Evolutionary conservation across 2,329 filamentous ascomycete species (phyloP).

Genomic region (Penicillium frequentans): DNA sequence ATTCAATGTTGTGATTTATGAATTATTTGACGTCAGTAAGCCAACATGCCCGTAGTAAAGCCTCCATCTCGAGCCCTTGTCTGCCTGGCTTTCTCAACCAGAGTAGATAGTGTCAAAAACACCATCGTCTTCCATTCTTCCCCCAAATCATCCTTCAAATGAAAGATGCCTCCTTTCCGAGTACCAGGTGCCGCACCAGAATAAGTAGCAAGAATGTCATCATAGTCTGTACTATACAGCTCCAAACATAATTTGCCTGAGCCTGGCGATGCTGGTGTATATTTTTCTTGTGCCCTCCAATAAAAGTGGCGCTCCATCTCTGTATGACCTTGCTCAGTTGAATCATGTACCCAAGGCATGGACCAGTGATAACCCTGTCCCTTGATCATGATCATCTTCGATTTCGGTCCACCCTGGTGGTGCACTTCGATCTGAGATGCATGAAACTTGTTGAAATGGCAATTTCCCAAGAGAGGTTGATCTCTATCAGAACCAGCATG

Average conservation of each 20-base stretch:
- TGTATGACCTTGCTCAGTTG: not conserved
- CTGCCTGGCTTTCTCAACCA: not conserved
- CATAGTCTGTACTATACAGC: no score
- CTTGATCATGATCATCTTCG: not conserved
- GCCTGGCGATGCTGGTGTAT: no score
- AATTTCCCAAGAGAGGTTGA: not conserved
- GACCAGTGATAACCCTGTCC: constrained; percentile 2
- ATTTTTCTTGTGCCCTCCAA: not conserved
- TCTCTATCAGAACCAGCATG: not conserved
- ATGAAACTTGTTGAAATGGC: constrained; percentile 5
- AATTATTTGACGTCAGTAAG: no score
- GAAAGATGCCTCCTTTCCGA: no score
- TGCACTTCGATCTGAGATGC: not conserved
- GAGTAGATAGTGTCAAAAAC: no score
- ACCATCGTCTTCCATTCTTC: no score
- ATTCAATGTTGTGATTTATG: not conserved
- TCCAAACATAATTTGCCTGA: no score
- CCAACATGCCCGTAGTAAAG: not conserved
- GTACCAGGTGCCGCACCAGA: no score
- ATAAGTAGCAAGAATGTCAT: no score
- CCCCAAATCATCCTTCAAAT: no score
- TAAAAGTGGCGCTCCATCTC: not conserved
- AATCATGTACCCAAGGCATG: not conserved
- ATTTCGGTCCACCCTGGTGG: not conserved
- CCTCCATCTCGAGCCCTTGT: not conserved